Conservation (phyloP, 1,284 basidiomycete species). For the Puccinia horiana region DNA sequence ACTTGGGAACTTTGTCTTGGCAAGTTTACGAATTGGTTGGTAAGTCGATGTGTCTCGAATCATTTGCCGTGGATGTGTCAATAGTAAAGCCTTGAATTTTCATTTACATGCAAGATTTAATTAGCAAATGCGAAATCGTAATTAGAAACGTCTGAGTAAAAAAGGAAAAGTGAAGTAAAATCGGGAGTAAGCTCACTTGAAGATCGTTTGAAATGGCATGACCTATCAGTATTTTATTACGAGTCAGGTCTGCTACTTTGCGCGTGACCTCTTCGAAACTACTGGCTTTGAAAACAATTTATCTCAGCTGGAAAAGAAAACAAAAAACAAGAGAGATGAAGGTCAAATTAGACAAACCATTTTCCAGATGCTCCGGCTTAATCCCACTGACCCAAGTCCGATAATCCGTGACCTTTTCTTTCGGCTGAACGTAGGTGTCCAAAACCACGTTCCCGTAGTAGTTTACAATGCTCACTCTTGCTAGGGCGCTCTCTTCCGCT, state of each 20-base stretch:
- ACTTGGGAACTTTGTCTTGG: constrained; percentile 68
- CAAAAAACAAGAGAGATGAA: not conserved
- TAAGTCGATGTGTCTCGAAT: constrained; percentile 80
- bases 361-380: constrained; percentile 71
- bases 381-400: constrained; percentile 89
- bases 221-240: constrained; percentile 82
- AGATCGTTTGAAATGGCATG: constrained; percentile 92
- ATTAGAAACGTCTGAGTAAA: not conserved
- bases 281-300: constrained; percentile 64
- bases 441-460: constrained; percentile 77
- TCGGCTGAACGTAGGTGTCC: constrained; percentile 83
- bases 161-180: not conserved
- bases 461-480: constrained; percentile 88
- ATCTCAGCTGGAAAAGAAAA: not conserved
- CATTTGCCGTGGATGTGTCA: constrained; percentile 79
- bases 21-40: constrained; percentile 63
- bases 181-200: constrained; percentile 64
- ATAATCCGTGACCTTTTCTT: constrained; percentile 89
- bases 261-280: constrained; percentile 79
- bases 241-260: constrained; percentile 73
- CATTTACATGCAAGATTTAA: not conserved
- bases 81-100: constrained; percentile 72
- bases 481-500: constrained; percentile 72
- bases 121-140: not conserved
- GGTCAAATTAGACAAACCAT: constrained; percentile 62